A percentile compares a stretch with the other conserved stretches of the same genome.
Conservation (phyloP, 495 filamentous ascomycete species). For the Xylaria telfairii region DNA sequence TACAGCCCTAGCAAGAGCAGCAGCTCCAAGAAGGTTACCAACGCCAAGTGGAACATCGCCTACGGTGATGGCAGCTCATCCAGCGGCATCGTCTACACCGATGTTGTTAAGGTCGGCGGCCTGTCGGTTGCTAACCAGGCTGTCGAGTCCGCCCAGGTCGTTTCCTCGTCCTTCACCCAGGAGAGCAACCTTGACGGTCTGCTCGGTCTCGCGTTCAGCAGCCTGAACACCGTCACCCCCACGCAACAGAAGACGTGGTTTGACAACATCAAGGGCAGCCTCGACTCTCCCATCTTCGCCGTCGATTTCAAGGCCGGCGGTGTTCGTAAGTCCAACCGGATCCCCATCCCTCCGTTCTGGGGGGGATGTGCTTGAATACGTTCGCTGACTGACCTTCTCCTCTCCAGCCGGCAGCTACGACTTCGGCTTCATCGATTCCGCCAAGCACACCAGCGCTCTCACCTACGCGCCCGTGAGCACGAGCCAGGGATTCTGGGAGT, state of each 20-base stretch:
- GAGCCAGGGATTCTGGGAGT: conserved; percentile 73
- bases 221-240: conserved; percentile 73
- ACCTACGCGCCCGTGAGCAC: conserved; percentile 65
- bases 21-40: conserved; percentile 57
- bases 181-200: conserved; percentile 72
- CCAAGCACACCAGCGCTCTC: conserved; percentile 68
- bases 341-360: background rate
- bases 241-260: conserved; percentile 71
- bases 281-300: conserved; percentile 71
- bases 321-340: conserved; percentile 34
- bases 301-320: conserved; percentile 66
- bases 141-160: conserved; percentile 68
- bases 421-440: conserved; percentile 73
- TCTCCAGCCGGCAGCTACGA: conserved; percentile 66
- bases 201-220: conserved; percentile 73
- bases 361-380: background rate
- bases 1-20: conserved; percentile 61
- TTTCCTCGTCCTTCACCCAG: conserved; percentile 64
- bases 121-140: conserved; percentile 69
- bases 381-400: background rate
- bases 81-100: conserved; percentile 71
- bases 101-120: conserved; percentile 70
- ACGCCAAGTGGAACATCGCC: conserved; percentile 66
- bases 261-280: conserved; percentile 64
- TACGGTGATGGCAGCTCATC: conserved; percentile 77